These are phyloP conservation scores for Microsporum ferrugineum DNA, from an alignment of 2,329 filamentous ascomycete species.

Conservation along the genomic window DNA sequence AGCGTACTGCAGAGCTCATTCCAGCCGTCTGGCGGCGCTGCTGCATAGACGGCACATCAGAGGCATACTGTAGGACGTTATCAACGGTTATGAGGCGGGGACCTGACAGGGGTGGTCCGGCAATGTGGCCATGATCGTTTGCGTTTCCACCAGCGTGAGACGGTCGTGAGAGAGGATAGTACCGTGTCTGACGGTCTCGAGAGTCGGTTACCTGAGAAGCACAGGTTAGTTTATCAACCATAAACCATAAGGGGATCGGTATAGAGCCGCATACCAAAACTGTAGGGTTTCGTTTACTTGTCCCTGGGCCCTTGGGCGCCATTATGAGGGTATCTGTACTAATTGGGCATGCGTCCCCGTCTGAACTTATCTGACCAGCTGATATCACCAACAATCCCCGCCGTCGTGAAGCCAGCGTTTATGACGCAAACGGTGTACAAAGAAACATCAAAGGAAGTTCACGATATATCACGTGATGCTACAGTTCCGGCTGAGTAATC, in stretches of 20 bases:
- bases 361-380: neutral
- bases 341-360: neutral
- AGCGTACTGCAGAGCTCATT: slow-evolving; percentile 29
- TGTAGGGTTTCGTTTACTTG: slow-evolving; percentile 32
- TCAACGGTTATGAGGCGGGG: slow-evolving; percentile 81
- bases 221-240: neutral
- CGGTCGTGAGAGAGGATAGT: neutral
- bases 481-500: neutral
- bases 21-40: slow-evolving; percentile 45
- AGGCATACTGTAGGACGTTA: slow-evolving; percentile 85
- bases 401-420: neutral
- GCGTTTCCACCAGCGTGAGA: neutral
- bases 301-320: slow-evolving; percentile 11
- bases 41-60: slow-evolving; percentile 89
- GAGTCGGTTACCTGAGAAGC: slow-evolving; percentile 32
- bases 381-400: neutral
- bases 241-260: neutral
- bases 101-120: slow-evolving; percentile 19
- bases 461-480: neutral
- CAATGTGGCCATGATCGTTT: slow-evolving; percentile 16
- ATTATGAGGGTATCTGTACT: neutral
- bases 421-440: slow-evolving; percentile 1
- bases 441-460: neutral
- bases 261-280: slow-evolving; percentile 28
- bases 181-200: slow-evolving; percentile 26